Conservation (phyloP, 2,329 filamentous ascomycete species). For the Pyrenochaeta sp. region DNA sequence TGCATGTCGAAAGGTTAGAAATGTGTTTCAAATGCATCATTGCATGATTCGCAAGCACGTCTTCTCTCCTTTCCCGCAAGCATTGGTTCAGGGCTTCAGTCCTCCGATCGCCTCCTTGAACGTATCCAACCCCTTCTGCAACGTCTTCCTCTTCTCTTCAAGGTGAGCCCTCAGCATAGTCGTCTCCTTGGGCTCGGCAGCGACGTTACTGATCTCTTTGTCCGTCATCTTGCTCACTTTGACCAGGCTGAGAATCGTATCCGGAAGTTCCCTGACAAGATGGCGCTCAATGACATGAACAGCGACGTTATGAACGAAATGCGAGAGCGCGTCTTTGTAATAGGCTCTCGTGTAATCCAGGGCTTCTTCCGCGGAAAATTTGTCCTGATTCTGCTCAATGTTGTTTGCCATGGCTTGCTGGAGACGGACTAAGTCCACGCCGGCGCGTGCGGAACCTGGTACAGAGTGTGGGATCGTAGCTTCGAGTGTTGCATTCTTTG, state of each 20-base stretch:
- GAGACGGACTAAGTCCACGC: neutral
- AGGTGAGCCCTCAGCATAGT: conserved; percentile 34
- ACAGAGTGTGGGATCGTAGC: neutral
- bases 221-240: conserved; percentile 40
- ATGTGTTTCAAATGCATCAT: too few species aligned
- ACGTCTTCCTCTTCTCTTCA: conserved; percentile 34
- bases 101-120: conserved; percentile 36
- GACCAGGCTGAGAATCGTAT: conserved; percentile 38
- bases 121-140: conserved; percentile 42
- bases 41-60: too few species aligned
- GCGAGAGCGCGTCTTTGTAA: conserved; percentile 43
- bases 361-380: neutral
- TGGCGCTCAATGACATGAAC: conserved; percentile 50
- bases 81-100: neutral
- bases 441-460: neutral
- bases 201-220: conserved; percentile 37
- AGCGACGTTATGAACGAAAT: conserved; percentile 42
- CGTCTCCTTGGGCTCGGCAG: conserved; percentile 40
- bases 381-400: neutral
- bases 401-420: neutral
- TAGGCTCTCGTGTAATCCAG: neutral
- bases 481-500: neutral
- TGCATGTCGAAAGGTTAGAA: too few species aligned
- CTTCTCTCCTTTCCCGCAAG: too few species aligned
- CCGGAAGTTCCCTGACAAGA: conserved; percentile 36